A percentile compares a stretch with the other conserved stretches of the same genome.
Evolutionary conservation across 148 eudicot species (phyloP).

Genomic region (Fagopyrum homotropicum): DNA sequence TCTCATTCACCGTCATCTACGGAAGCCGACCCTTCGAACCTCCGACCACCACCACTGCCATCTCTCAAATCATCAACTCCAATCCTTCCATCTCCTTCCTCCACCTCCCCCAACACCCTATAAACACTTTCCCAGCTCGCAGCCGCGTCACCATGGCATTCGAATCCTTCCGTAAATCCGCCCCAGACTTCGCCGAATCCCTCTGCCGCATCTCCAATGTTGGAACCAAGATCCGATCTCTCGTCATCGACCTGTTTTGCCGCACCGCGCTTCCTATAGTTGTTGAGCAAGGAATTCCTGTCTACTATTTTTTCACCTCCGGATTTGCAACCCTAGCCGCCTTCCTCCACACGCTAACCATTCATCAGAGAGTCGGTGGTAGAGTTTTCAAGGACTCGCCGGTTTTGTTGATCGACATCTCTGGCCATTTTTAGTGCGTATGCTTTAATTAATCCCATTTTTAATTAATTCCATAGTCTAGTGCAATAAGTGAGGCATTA

Average conservation of each 20-base stretch:
- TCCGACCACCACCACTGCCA: constrained; percentile 20
- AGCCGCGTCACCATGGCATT: constrained; percentile 16
- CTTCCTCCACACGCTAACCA: constrained; percentile 25
- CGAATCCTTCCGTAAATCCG: constrained; percentile 21
- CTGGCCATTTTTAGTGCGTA: no score
- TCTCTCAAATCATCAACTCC: constrained; percentile 13
- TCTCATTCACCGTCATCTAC: constrained; percentile 29
- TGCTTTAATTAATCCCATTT: no score
- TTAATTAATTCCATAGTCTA: no score
- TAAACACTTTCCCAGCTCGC: constrained; percentile 12
- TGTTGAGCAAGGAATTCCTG: constrained; percentile 19
- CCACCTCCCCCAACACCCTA: constrained; percentile 14
- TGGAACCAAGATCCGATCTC: constrained; percentile 14
- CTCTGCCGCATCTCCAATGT: constrained; percentile 21
- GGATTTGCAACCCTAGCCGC: constrained; percentile 22
- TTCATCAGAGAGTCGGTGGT: constrained; percentile 18
- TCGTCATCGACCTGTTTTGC: constrained; percentile 38
- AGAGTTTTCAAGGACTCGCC: constrained; percentile 19
- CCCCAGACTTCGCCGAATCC: constrained; percentile 21
- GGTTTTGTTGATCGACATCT: constrained; percentile 13
- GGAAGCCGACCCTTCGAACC: constrained; percentile 14
- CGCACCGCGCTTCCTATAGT: constrained; percentile 23
- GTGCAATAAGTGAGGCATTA: no score
- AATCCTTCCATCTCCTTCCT: constrained; percentile 23
- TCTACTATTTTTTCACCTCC: constrained; percentile 29